Evolutionary conservation across 495 filamentous ascomycete genomes (phyloP).

Genomic region (Xylaria intraflava): DNA sequence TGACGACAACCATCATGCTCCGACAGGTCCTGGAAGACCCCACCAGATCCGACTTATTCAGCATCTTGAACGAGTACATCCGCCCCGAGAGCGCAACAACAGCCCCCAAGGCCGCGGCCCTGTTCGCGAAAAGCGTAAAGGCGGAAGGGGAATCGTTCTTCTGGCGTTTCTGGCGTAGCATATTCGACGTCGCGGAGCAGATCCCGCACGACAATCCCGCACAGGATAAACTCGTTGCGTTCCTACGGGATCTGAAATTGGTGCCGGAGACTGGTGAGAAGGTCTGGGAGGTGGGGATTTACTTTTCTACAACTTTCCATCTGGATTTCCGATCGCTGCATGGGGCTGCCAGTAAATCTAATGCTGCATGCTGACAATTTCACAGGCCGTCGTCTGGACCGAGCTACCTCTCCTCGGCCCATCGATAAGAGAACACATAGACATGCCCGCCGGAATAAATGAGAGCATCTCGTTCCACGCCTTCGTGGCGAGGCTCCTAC

Average conservation of each 20-base stretch:
- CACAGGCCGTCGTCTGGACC: constrained; percentile 16
- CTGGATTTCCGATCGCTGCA: neutral
- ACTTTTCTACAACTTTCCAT: neutral
- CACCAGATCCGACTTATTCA: constrained; percentile 17
- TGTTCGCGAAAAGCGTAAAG: constrained; percentile 11
- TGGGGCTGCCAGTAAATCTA: neutral
- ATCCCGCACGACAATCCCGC: constrained; percentile 16
- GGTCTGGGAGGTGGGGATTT: constrained; percentile 16
- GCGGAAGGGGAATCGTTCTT: constrained; percentile 16
- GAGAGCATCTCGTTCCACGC: constrained; percentile 19
- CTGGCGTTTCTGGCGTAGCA: constrained; percentile 14
- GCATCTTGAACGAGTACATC: constrained; percentile 21
- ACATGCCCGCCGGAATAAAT: neutral
- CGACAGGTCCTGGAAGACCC: neutral
- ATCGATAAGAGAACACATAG: constrained; percentile 13
- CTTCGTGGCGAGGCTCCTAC: constrained; percentile 17
- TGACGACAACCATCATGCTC: neutral
- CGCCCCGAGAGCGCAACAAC: constrained; percentile 1
- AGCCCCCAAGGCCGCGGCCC: constrained; percentile 6
- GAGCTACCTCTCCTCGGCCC: constrained; percentile 18
- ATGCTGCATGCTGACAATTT: neutral
- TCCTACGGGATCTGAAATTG: constrained; percentile 18
- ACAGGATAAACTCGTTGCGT: constrained; percentile 17
- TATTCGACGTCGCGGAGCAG: constrained; percentile 19
- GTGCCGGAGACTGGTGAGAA: constrained; percentile 15